Evolutionary conservation across 345 rosid genomes (phyloP).

Genomic region (Eucalyptus regnans): DNA sequence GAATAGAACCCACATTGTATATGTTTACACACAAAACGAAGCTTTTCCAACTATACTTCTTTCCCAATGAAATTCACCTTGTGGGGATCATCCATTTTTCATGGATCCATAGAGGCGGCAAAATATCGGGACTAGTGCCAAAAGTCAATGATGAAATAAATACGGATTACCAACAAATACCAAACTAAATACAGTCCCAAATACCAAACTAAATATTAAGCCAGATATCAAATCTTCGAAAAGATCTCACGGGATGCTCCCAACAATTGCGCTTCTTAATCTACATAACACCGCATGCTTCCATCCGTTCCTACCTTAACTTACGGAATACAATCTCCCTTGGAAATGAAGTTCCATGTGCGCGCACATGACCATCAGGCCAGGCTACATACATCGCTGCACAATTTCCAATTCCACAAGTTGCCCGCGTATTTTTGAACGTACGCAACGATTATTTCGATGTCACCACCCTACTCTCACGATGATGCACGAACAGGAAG

Average conservation of each 20-base stretch:
- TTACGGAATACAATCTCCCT: background rate
- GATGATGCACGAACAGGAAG: background rate
- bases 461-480: background rate
- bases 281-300: background rate
- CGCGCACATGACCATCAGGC: background rate
- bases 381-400: background rate
- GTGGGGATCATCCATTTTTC: background rate
- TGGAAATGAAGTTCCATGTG: background rate
- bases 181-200: too few relatives aligned
- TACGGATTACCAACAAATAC: too few relatives aligned
- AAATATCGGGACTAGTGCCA: background rate
- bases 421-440: background rate
- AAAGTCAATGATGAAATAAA: background rate
- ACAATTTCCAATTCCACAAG: background rate
- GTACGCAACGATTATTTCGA: background rate
- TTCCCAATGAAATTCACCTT: background rate
- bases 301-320: background rate
- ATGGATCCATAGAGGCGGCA: background rate
- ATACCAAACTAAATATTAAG: too few relatives aligned
- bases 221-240: background rate
- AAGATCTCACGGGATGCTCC: background rate
- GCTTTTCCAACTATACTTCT: background rate
- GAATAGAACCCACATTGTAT: too few relatives aligned
- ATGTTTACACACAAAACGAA: background rate
- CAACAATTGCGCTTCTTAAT: background rate